A percentile compares a stretch with the other conserved stretches of the same genome.
Conservation (phyloP, 2,329 filamentous ascomycete genomes). For the Colletotrichum coccodes region DNA sequence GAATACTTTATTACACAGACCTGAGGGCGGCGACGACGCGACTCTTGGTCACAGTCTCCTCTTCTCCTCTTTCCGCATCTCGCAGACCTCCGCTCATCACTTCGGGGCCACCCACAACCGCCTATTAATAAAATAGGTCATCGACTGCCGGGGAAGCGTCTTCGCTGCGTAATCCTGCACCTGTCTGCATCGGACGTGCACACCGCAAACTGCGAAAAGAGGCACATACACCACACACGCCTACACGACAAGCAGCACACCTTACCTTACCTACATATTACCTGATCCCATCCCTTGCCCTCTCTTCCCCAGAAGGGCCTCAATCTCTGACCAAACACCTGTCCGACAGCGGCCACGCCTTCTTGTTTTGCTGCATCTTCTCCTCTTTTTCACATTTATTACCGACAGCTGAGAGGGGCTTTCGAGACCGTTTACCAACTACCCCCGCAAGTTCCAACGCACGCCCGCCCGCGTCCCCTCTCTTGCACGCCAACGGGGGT, state of each 20-base stretch:
- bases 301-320: constrained; percentile 14
- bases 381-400: constrained; percentile 32
- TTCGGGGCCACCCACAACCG: neutral
- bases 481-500: constrained; percentile 27
- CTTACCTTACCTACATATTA: constrained; percentile 26
- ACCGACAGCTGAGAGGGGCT: constrained; percentile 19
- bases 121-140: constrained; percentile 19
- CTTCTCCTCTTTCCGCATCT: neutral
- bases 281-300: constrained; percentile 8
- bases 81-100: neutral
- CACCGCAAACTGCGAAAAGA: constrained; percentile 28
- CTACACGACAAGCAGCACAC: constrained; percentile 1
- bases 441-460: constrained; percentile 25
- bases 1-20: neutral
- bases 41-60: neutral
- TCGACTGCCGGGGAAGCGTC: constrained; percentile 9
- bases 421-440: constrained; percentile 3
- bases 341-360: constrained; percentile 20
- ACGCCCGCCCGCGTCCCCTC: constrained; percentile 4
- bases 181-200: constrained; percentile 29
- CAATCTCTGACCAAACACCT: constrained; percentile 30
- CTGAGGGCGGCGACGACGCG: neutral
- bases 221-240: neutral
- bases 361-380: constrained; percentile 10
- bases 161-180: constrained; percentile 18